Evolutionary conservation across 2,329 filamentous ascomycete genomes (phyloP).

Genomic region (Furcasterigmium furcatum): DNA sequence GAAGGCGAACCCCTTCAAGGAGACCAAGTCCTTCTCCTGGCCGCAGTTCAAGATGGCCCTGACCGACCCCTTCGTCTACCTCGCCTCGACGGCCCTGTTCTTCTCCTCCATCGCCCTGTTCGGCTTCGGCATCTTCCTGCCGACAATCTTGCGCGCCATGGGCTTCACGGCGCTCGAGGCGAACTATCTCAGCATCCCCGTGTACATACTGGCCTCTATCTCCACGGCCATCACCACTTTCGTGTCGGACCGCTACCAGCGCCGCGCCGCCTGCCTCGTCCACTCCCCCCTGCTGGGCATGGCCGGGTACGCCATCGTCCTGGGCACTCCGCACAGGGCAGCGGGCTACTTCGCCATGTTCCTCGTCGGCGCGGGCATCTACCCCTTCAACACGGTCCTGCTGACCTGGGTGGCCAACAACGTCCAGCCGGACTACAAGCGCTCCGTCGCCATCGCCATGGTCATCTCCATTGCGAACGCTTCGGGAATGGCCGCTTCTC

Average conservation of each 20-base stretch:
- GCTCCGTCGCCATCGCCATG: slow-evolving; percentile 24
- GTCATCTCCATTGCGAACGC: slow-evolving; percentile 23
- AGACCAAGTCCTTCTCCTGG: slow-evolving; percentile 19
- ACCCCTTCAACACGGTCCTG: slow-evolving; percentile 9
- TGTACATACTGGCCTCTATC: slow-evolving; percentile 24
- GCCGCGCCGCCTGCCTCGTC: slow-evolving; percentile 24
- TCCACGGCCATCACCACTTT: slow-evolving; percentile 17
- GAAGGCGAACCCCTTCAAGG: slow-evolving; percentile 20
- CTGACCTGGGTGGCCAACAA: slow-evolving; percentile 27
- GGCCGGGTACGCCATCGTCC: slow-evolving; percentile 26
- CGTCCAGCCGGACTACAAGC: slow-evolving; percentile 26
- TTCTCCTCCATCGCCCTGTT: slow-evolving; percentile 22
- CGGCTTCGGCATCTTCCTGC: slow-evolving; percentile 24
- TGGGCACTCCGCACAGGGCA: slow-evolving; percentile 19
- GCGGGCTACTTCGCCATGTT: slow-evolving; percentile 30
- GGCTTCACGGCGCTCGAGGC: slow-evolving; percentile 14
- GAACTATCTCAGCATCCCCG: slow-evolving; percentile 30
- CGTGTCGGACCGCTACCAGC: slow-evolving; percentile 24
- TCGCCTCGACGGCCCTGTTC: slow-evolving; percentile 22
- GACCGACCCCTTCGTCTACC: slow-evolving; percentile 22
- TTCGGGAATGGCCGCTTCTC: slow-evolving; percentile 22
- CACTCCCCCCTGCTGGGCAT: slow-evolving; percentile 21
- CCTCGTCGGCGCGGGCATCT: slow-evolving; percentile 10
- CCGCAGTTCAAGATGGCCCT: slow-evolving; percentile 20
- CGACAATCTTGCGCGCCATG: slow-evolving; percentile 3